Base-by-base conservation (phyloP, 2,329 filamentous ascomycete genomes). In the Helminthosporium solani region DNA sequence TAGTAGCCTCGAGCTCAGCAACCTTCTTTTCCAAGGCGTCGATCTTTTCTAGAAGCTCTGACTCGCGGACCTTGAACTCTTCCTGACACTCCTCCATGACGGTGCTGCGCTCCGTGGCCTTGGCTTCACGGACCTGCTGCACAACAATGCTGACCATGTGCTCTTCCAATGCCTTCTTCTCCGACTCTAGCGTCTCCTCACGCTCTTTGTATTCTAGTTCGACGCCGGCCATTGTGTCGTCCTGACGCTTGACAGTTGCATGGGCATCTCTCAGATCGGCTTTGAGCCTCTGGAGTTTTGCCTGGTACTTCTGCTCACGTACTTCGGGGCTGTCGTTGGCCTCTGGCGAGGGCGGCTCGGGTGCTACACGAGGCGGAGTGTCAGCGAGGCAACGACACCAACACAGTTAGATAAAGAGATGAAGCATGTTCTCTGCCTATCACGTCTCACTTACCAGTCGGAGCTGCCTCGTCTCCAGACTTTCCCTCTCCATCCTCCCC, bases 81-180 rank as follows among this genome's bases (percentile, higher is more conserved):
- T 52, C 41, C 51, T 70, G 62, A 44, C 59, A 66, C 50, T 69
- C 62, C 7, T 66, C 65, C 38, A 56, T 61, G n/a, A 70, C 67
- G 18, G 57, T 57, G 40, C 56, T 61, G 18, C 68, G 52, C 54
- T 70, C 68, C 51, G 67, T 66, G 33, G 61, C 60, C 47, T 68
- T 70, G 18, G 68, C 68, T 41, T 72, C 68, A 37, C 64, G 67
- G 14, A 72, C 67, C 46, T 71, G 69, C 52, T 72, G 67, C 33
- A 72, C 68, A 28, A 72, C 67, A 15, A 71, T 67, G 31, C 64
- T 68, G 36, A 72, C 69, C 68, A 72, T 70, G 55, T 72, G 68
- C 52, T 71, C 68, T 54, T 71, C 69, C 6, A 71, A 54, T 19
- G 66, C 63, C 54, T 66, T 66, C 58, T 71, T 72, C 47, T 70